Conservation (phyloP, 1,139 yeast species). For the Sugiyamaella grinbergsii region DNA sequence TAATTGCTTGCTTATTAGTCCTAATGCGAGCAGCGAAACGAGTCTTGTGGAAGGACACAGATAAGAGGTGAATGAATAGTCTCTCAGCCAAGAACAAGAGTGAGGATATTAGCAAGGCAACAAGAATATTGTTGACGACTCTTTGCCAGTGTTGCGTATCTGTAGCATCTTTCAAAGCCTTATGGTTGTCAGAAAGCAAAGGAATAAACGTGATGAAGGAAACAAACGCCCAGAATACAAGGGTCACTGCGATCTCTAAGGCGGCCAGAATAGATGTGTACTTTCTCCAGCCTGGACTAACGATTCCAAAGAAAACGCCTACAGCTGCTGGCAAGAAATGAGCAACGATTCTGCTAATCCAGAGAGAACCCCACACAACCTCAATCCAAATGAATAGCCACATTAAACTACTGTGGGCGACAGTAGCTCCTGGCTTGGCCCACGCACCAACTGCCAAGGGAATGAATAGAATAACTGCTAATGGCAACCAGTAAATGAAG, state of each 20-base stretch:
- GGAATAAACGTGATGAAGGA: conserved; percentile 46
- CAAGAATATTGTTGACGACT: conserved; percentile 43
- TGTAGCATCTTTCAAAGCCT: conserved; percentile 34
- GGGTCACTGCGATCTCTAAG: conserved; percentile 43
- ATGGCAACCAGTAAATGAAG: conserved; percentile 45
- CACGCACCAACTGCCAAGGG: conserved; percentile 48
- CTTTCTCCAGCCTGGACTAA: conserved; percentile 43
- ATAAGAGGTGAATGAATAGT: conserved; percentile 44
- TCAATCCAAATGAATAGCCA: conserved; percentile 50
- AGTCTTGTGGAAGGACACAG: conserved; percentile 48
- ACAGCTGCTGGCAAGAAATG: conserved; percentile 40
- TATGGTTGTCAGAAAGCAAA: conserved; percentile 41
- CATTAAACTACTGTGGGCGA: conserved; percentile 43
- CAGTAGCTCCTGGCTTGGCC: conserved; percentile 36
- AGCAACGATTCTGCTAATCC: conserved; percentile 43
- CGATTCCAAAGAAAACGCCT: conserved; percentile 39
- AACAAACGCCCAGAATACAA: conserved; percentile 42
- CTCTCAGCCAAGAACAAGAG: conserved; percentile 45
- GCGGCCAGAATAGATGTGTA: conserved; percentile 43
- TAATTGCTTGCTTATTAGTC: conserved; percentile 42
- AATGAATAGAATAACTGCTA: conserved; percentile 44
- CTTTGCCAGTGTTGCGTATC: conserved; percentile 43
- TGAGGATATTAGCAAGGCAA: conserved; percentile 44
- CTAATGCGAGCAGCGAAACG: conserved; percentile 46
- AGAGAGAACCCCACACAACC: conserved; percentile 46